Conservation (phyloP, 441 rosid species). For the Pelargonium australe region DNA sequence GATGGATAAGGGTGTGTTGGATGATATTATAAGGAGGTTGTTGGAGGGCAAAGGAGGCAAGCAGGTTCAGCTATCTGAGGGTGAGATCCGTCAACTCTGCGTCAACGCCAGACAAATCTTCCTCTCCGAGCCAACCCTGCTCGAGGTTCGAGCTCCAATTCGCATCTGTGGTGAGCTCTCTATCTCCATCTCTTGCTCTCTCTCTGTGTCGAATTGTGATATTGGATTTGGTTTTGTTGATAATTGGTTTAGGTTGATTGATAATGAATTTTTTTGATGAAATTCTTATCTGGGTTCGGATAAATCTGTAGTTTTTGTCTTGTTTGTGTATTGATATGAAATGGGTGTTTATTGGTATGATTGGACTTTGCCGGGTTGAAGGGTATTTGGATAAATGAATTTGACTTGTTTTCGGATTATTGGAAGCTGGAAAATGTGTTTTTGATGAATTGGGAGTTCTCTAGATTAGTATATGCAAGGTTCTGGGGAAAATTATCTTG, state of each 20-base stretch:
- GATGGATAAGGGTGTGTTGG: conserved; percentile 76
- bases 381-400: neutral
- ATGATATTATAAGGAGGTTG: conserved; percentile 86
- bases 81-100: conserved; percentile 96
- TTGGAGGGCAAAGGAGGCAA: conserved; percentile 88
- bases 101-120: conserved; percentile 92
- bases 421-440: neutral
- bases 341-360: neutral
- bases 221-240: neutral
- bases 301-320: neutral
- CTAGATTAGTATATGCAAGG: too few relatives aligned
- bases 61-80: conserved; percentile 91
- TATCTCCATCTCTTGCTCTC: conserved; percentile 8
- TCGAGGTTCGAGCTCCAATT: conserved; percentile 76
- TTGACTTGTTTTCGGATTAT: neutral
- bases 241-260: conserved; percentile 5
- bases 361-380: neutral
- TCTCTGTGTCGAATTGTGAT: too few relatives aligned
- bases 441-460: neutral
- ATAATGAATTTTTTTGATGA: neutral
- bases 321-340: neutral
- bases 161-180: conserved; percentile 70
- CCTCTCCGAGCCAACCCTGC: conserved; percentile 78
- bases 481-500: too few relatives aligned
- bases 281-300: conserved; percentile 11